These are phyloP conservation scores for Colletotrichum endophyticum DNA, from an alignment of 2,329 filamentous ascomycete species.

Conservation along the genomic window DNA sequence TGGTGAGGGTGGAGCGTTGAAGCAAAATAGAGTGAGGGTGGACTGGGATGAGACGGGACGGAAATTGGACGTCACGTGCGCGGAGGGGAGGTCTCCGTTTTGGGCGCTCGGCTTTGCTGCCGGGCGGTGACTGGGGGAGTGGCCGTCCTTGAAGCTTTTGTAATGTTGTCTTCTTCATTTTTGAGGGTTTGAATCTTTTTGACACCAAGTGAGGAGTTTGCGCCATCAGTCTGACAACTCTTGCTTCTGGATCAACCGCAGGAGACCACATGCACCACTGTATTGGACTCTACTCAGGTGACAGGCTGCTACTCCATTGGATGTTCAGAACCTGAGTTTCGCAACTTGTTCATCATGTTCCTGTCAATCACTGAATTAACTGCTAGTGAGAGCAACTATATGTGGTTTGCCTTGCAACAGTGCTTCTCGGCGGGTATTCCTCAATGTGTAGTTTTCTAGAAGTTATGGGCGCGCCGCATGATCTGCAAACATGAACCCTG, in stretches of 20 bases:
- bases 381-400: background rate
- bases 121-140: too few relatives aligned
- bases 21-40: constrained; percentile 3
- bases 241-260: background rate
- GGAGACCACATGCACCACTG: background rate
- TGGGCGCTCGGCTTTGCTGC: background rate
- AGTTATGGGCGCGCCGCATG: background rate
- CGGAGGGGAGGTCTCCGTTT: background rate
- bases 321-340: accelerated
- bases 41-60: constrained; percentile 1
- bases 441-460: accelerated
- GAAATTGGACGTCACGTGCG: constrained; percentile 9
- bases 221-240: background rate
- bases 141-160: accelerated
- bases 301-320: background rate
- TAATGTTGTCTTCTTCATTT: too few relatives aligned
- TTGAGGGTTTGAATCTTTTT: background rate
- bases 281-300: background rate
- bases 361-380: accelerated
- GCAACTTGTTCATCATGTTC: accelerated
- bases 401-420: too few relatives aligned
- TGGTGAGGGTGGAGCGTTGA: background rate
- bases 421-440: too few relatives aligned
- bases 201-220: background rate
- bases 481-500: background rate